These are phyloP conservation scores for Mollisia scopiformis DNA, from an alignment of 2,329 filamentous ascomycete genomes.

Conservation along the genomic window DNA sequence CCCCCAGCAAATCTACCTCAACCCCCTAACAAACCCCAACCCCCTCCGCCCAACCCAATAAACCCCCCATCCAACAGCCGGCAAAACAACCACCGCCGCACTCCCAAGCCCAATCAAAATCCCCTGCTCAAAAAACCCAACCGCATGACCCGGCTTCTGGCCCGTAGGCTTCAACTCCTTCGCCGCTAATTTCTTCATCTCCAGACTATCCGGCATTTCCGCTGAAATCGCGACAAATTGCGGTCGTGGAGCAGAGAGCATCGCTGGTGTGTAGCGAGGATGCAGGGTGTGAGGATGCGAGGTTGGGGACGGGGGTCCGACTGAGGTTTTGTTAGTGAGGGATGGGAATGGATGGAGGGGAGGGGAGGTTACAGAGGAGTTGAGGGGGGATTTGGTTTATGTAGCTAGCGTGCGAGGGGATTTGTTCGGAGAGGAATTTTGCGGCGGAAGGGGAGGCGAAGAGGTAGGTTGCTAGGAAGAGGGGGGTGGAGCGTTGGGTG, in stretches of 20 bases:
- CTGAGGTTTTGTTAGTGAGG: constrained; percentile 15
- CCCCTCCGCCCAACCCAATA: not conserved
- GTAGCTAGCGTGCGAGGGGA: constrained; percentile 52
- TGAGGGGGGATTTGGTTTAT: constrained; percentile 60
- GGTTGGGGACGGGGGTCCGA: constrained; percentile 42
- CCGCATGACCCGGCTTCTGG: constrained; percentile 37
- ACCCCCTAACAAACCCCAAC: not conserved
- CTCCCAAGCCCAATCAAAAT: constrained; percentile 42
- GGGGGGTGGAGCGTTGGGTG: constrained; percentile 38
- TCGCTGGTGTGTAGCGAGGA: constrained; percentile 44
- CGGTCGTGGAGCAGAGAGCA: constrained; percentile 49
- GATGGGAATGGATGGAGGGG: not conserved
- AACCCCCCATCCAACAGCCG: constrained; percentile 6
- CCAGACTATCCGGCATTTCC: not conserved
- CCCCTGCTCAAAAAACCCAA: constrained; percentile 54
- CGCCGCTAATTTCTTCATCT: constrained; percentile 24
- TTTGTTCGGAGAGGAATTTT: constrained; percentile 63
- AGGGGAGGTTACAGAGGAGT: constrained; percentile 45
- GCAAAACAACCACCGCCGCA: constrained; percentile 19
- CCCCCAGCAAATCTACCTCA: not conserved
- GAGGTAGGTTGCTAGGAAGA: constrained; percentile 48
- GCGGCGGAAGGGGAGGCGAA: constrained; percentile 52
- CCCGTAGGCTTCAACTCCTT: constrained; percentile 39
- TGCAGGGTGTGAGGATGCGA: constrained; percentile 32
- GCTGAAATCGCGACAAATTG: constrained; percentile 40